Evolutionary conservation across 495 filamentous ascomycete species (phyloP).

Genomic region (Sporormia fimetaria): DNA sequence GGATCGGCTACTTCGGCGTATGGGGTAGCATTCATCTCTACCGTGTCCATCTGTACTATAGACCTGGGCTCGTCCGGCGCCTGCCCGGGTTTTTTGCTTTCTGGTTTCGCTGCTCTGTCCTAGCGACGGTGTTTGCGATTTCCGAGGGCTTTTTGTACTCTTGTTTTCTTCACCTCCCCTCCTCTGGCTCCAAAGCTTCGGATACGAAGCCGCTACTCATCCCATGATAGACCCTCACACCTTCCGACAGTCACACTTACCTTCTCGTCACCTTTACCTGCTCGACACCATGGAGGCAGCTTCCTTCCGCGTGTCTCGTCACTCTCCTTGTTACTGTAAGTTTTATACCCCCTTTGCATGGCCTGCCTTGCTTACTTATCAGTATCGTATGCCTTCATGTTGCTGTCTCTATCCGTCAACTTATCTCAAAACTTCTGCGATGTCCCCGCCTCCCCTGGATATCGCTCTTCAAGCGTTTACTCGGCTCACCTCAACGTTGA

Average conservation of each 20-base stretch:
- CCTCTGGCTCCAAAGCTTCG: too few species aligned
- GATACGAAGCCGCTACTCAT: too few species aligned
- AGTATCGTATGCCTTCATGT: neutral
- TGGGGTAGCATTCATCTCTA: conserved; percentile 20
- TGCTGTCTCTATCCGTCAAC: conserved; percentile 2
- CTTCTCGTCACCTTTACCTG: too few species aligned
- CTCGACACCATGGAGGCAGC: too few species aligned
- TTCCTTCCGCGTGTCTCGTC: too few species aligned
- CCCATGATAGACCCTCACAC: too few species aligned
- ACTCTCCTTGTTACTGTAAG: too few species aligned
- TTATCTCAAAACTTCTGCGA: conserved; percentile 1
- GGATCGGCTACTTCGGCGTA: conserved; percentile 23
- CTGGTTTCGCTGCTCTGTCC: conserved; percentile 5
- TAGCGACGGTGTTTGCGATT: neutral
- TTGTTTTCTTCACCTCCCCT: too few species aligned
- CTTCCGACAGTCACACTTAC: too few species aligned
- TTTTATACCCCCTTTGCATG: conserved; percentile 1
- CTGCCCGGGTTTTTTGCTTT: conserved; percentile 11
- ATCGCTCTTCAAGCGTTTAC: conserved; percentile 13
- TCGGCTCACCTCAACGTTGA: conserved; percentile 24
- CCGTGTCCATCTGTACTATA: conserved; percentile 25
- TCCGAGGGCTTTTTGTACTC: conserved; percentile 4
- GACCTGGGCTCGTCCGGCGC: conserved; percentile 19
- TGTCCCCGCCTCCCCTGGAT: conserved; percentile 12
- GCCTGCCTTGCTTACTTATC: neutral